Conservation (phyloP, 2,329 filamentous ascomycete species). For the Endocalyx cinctus region DNA sequence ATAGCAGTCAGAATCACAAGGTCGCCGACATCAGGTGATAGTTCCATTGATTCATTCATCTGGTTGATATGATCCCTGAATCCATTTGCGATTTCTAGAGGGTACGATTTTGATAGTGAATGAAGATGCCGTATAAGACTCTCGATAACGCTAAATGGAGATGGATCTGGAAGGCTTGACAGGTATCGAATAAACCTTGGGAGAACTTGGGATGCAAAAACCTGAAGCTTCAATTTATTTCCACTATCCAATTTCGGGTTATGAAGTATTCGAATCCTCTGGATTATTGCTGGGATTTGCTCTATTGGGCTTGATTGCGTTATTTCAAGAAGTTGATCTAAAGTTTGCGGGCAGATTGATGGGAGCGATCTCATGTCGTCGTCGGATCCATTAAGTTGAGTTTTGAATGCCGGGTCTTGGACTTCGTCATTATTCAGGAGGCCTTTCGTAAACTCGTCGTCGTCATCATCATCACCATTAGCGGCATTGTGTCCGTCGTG, state of each 20-base stretch:
- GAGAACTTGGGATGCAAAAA: conserved; percentile 61
- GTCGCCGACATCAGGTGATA: conserved; percentile 62
- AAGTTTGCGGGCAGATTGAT: conserved; percentile 79
- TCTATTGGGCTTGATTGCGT: conserved; percentile 56
- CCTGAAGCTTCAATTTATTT: conserved; percentile 77
- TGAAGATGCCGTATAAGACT: conserved; percentile 84
- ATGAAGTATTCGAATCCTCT: conserved; percentile 86
- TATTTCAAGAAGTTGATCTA: conserved; percentile 67
- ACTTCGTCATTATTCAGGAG: conserved; percentile 57
- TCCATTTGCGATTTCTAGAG: conserved; percentile 68
- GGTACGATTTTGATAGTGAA: conserved; percentile 82
- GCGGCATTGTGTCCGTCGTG: conserved; percentile 48
- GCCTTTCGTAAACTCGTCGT: conserved; percentile 69
- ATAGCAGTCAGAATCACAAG: conserved; percentile 80
- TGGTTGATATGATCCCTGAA: conserved; percentile 70
- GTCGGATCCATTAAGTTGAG: conserved; percentile 24
- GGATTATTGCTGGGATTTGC: conserved; percentile 73
- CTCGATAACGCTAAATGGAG: conserved; percentile 61
- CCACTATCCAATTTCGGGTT: conserved; percentile 79
- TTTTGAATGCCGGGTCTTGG: conserved; percentile 47
- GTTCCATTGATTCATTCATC: conserved; percentile 43
- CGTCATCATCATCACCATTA: conserved; percentile 35
- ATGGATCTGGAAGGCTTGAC: conserved; percentile 32
- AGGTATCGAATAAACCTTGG: conserved; percentile 57
- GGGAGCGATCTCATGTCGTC: conserved; percentile 58